A percentile compares a stretch with the other conserved stretches of the same genome.
These are phyloP conservation scores for Diaporthe longicolla DNA, from an alignment of 2,329 filamentous ascomycete species.

Conservation along the genomic window DNA sequence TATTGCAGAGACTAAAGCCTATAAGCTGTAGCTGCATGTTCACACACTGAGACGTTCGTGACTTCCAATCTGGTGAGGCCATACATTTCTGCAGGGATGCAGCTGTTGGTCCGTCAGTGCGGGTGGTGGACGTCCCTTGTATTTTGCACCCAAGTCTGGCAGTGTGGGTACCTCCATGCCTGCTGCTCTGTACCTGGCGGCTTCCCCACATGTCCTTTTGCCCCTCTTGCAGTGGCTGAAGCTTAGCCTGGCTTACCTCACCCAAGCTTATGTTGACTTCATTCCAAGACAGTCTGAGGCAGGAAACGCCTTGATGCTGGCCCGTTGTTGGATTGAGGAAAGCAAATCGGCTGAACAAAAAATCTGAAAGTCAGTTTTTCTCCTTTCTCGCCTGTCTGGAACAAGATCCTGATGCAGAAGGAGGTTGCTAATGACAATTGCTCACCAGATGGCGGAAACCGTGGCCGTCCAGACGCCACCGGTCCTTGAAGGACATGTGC, in stretches of 20 bases:
- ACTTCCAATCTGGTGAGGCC: background rate
- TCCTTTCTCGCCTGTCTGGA: background rate
- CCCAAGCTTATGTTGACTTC: slow-evolving; percentile 35
- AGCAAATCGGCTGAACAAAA: background rate
- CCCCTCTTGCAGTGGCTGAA: slow-evolving; percentile 34
- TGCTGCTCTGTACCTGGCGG: background rate
- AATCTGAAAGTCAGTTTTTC: background rate
- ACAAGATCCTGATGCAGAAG: background rate
- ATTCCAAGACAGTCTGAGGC: slow-evolving; percentile 26
- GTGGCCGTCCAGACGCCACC: slow-evolving; percentile 62
- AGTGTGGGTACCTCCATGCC: background rate
- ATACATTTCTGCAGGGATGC: slow-evolving; percentile 8
- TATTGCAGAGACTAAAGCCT: background rate
- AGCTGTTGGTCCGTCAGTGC: background rate
- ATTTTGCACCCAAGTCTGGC: background rate
- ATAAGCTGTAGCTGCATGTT: background rate
- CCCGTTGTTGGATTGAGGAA: background rate
- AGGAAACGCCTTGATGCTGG: slow-evolving; percentile 16
- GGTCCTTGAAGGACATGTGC: slow-evolving; percentile 60
- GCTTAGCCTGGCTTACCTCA: slow-evolving; percentile 30
- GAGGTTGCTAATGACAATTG: background rate
- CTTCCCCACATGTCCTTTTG: slow-evolving; percentile 24
- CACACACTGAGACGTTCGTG: background rate
- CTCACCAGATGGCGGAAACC: slow-evolving; percentile 60
- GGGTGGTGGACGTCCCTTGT: background rate